Evolutionary conservation across 306 rosid species (phyloP), one percentile per base, ranked within the genome.

Genomic region (Begonia fuchsioides): DNA sequence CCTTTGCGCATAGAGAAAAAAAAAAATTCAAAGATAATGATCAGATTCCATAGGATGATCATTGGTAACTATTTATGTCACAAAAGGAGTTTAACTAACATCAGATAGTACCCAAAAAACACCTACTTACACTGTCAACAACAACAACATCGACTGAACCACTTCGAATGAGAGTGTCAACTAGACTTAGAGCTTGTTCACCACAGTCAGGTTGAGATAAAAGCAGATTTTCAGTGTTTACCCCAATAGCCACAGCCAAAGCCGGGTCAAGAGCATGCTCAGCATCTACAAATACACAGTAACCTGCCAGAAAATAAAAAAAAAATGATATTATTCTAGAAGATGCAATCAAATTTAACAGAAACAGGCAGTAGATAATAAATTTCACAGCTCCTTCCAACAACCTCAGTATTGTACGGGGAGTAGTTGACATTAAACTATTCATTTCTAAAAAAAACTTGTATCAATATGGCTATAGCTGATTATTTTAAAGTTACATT

Each of bases 61-160:
- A 44, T 44, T 12, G n/a, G 35, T 43, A 39, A 53, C 41, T 9
- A 19, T 52, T 38, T 26, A 26, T 26, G 35, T 26, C 35, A 26
- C 35, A 26, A 6, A 20, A 20, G 35, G 35, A 26, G 8, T 26
- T 26, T 26, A 26, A 26, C 4, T 26, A 26, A 26, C 5, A 4
- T 26, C 35, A 13, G 45, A 12, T n/a, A 5, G 11, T 15, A 12
- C 44, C 40, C 15, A 20, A 38, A 49, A 56, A 51, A 62, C 61
- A 69, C 58, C 47, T 44, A 68, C 97, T 59, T 72, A 88, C 96
- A 70, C 95, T 88, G 69, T 81, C 95, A 60, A 88, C 85, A 70
- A 88, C 97, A 72, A 90, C 67, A 44, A 88, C 97, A 66, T 88
- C 97, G 61, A 83, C 79, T 40, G 97, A 83, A 62, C 97, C 85